Evolutionary conservation across 169 alveolate genomes (phyloP).

Genomic region (Plasmodium knowlesi): DNA sequence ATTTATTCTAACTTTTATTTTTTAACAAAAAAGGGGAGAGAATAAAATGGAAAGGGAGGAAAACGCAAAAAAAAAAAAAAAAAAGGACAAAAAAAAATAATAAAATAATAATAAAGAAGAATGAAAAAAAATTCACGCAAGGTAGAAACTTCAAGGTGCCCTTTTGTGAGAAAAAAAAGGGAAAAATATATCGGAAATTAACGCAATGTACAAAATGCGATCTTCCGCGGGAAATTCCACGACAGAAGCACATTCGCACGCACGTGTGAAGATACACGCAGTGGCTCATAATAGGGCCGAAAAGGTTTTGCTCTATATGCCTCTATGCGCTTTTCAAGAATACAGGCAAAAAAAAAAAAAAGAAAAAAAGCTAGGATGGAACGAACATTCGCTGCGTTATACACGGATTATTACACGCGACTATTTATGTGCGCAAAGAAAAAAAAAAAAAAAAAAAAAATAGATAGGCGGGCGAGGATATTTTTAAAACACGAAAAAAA

Average conservation of each 20-base stretch:
- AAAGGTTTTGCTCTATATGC: not conserved
- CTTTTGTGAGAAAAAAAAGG: conserved; percentile 12
- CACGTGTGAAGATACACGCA: not conserved
- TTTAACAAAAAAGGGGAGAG: conserved; percentile 10
- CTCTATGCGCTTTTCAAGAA: not conserved
- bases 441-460: not conserved
- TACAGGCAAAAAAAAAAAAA: not conserved
- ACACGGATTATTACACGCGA: not conserved
- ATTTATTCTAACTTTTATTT: conserved; percentile 28
- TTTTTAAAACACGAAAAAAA: conserved; percentile 16
- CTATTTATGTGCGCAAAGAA: not conserved
- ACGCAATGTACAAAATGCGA: not conserved
- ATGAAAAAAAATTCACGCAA: not conserved
- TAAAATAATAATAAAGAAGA: too few species aligned
- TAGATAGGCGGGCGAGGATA: not conserved
- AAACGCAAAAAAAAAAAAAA: conserved; percentile 24
- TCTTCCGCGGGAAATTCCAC: not conserved
- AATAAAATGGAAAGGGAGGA: not conserved
- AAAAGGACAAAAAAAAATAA: conserved; percentile 8
- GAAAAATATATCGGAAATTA: not conserved
- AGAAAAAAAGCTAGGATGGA: not conserved
- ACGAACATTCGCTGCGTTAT: not conserved
- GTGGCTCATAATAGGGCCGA: not conserved
- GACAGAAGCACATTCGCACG: not conserved
- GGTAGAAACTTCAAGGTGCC: not conserved